phyloP scores from a whole-genome alignment of 2,329 filamentous ascomycete genomes.

The Hypoxylon sp. region DNA sequence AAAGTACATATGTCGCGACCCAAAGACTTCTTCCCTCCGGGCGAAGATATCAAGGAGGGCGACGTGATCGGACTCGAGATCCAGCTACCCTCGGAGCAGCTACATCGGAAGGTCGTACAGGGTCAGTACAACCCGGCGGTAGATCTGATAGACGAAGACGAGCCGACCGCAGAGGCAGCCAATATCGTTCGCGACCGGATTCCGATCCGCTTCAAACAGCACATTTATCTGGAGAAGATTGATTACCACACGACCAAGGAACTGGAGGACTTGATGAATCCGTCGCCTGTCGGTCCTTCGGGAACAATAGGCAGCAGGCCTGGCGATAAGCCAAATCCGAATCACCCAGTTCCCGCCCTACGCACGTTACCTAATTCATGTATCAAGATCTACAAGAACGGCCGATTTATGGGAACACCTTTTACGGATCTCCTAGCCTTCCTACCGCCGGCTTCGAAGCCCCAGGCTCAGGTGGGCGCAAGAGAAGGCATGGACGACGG shows the following conservation, averaged over 20 bases:
- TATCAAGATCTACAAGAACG: slow-evolving; percentile 95
- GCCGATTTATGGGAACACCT: slow-evolving; percentile 83
- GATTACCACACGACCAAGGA: slow-evolving; percentile 90
- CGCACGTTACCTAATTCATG: slow-evolving; percentile 87
- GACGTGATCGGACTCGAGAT: slow-evolving; percentile 94
- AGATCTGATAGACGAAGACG: slow-evolving; percentile 72
- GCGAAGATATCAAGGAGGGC: slow-evolving; percentile 84
- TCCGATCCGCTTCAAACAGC: slow-evolving; percentile 91
- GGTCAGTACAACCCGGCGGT: slow-evolving; percentile 89
- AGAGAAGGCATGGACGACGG: slow-evolving; percentile 93
- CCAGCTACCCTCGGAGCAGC: slow-evolving; percentile 82
- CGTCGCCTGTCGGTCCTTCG: slow-evolving; percentile 63
- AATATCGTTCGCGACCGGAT: slow-evolving; percentile 96
- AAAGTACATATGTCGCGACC: slow-evolving; percentile 93
- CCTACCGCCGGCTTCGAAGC: slow-evolving; percentile 86
- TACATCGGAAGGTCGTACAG: slow-evolving; percentile 89
- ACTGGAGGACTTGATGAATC: slow-evolving; percentile 85
- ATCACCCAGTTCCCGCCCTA: slow-evolving; percentile 78
- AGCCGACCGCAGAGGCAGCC: slow-evolving; percentile 66
- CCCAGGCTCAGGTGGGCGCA: slow-evolving; percentile 77
- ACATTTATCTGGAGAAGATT: slow-evolving; percentile 93
- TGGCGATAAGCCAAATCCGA: slow-evolving; percentile 72
- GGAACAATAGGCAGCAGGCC: slow-evolving; percentile 53
- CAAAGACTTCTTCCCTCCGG: slow-evolving; percentile 86
- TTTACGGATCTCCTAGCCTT: slow-evolving; percentile 92